Evolutionary conservation across 1,284 basidiomycete species (phyloP), one percentile per base, ranked within the genome.

Genomic region (Rhodotorula sp.): DNA sequence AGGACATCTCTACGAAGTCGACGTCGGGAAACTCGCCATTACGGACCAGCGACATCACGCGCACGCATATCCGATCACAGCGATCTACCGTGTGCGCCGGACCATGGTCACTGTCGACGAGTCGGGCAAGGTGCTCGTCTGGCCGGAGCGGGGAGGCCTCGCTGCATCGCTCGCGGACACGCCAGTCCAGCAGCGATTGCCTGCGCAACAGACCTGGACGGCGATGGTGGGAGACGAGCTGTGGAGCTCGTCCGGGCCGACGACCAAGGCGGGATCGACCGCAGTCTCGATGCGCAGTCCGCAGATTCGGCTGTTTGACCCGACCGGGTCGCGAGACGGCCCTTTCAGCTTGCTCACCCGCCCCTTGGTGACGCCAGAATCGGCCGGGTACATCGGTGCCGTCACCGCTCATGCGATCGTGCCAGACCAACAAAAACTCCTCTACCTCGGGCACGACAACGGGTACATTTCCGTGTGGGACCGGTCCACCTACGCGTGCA

Each of bases 391-490:
- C 61, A 47, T 79, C 46, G 95, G 95, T 1, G 85, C 90, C 0
- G 91, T 97, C 20, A 92, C 91, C 0, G 87, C 89, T 43, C 93
- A 90, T 0, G 87, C 93, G 0, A 83, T 92, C 34, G 82, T 98
- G 8, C 90, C 91, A 0, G 85, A 89, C 0, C 83, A 87, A 16
- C 88, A 89, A 0, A 84, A 86, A 2, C 81, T 84, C 26, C 89
- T 92, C 46, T 98, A 89, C 78, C 84, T 99, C n/a, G 93, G 91
- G 0, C 96, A 99, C 78, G 95, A 98, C 81, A 93, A 91, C 58
- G 97, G 96, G 0, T 90, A 86, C 77, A 85, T 97, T 71, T 89
- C 89, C 1, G 83, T 93, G 16, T 98, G 94, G 93, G 80, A 80
- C 48, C 75, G 76, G 5, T 67, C 72, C 18, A 78, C 80, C 6